These are phyloP conservation scores for Rhodofomes roseus DNA, from an alignment of 1,284 basidiomycete genomes.

Conservation along the genomic window DNA sequence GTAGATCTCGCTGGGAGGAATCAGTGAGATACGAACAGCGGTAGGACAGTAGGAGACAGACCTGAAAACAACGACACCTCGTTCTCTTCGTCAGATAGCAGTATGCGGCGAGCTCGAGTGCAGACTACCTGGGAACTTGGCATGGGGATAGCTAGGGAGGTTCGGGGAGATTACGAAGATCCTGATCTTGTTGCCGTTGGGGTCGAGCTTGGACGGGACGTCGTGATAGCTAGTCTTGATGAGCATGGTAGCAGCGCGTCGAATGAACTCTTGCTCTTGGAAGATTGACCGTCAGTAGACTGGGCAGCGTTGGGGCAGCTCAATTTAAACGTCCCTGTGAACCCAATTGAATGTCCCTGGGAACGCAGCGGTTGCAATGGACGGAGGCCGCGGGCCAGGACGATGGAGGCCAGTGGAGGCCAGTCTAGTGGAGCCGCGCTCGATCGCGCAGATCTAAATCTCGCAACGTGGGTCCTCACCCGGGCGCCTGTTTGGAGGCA, in stretches of 20 bases:
- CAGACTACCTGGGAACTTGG: constrained; percentile 70
- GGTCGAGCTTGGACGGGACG: constrained; percentile 63
- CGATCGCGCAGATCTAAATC: constrained; percentile 3
- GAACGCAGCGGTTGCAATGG: too few relatives aligned
- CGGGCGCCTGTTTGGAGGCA: background rate
- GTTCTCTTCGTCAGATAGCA: background rate
- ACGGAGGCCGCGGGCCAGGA: too few relatives aligned
- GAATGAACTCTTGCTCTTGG: too few relatives aligned
- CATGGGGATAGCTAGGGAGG: constrained; percentile 71
- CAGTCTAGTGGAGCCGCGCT: background rate
- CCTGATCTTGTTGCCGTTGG: constrained; percentile 64
- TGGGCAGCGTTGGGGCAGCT: too few relatives aligned
- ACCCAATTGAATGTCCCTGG: too few relatives aligned
- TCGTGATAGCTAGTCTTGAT: constrained; percentile 79
- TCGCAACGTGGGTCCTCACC: background rate
- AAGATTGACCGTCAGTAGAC: too few relatives aligned
- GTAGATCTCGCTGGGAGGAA: constrained; percentile 61
- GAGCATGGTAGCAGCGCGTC: constrained; percentile 46
- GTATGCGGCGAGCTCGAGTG: too few relatives aligned
- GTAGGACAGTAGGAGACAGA: constrained; percentile 20
- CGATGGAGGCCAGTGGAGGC: too few relatives aligned
- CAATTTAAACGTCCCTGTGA: too few relatives aligned
- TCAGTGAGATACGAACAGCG: background rate
- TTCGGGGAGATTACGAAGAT: constrained; percentile 75
- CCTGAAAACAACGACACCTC: constrained; percentile 81